Percentiles rank a stretch among this genome's conserved stretches.
Conservation (phyloP, 1,284 basidiomycete genomes). For the Irpex lacteus region DNA sequence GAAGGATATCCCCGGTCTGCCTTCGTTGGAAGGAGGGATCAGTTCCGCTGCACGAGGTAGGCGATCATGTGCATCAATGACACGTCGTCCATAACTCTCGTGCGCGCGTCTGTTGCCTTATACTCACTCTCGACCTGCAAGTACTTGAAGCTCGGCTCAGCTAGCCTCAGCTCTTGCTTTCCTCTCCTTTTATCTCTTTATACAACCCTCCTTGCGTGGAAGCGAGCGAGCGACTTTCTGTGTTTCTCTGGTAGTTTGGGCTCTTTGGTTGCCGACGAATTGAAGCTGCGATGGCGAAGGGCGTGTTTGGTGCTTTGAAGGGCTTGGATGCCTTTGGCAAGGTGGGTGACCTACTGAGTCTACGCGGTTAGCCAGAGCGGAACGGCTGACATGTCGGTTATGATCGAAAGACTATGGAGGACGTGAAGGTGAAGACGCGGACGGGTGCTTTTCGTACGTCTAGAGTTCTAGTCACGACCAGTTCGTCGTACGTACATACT, state of each 20-base stretch:
- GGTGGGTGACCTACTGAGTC: constrained; percentile 42
- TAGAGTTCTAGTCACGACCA: background rate
- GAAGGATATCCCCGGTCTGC: background rate
- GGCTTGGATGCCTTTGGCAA: constrained; percentile 98
- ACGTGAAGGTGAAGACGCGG: constrained; percentile 96
- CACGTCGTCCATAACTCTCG: constrained; percentile 15
- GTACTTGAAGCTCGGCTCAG: constrained; percentile 6
- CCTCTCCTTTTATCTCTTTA: constrained; percentile 26
- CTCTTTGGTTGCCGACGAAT: background rate
- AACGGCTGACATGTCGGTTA: constrained; percentile 11
- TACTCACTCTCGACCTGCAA: background rate
- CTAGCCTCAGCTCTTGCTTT: background rate
- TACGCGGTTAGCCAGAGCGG: constrained; percentile 6
- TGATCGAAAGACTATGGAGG: constrained; percentile 81
- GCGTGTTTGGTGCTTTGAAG: constrained; percentile 70
- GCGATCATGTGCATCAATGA: constrained; percentile 18
- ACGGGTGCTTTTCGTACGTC: constrained; percentile 86
- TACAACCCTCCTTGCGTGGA: constrained; percentile 22
- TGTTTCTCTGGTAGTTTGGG: constrained; percentile 2
- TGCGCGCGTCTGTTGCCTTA: constrained; percentile 10
- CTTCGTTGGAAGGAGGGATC: background rate
- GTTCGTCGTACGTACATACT: constrained; percentile 6
- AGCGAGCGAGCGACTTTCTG: background rate
- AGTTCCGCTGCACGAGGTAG: background rate
- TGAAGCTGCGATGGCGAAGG: constrained; percentile 55